Base-by-base conservation (phyloP, 2,329 filamentous ascomycete species). In the Paecilomyces niveus region DNA sequence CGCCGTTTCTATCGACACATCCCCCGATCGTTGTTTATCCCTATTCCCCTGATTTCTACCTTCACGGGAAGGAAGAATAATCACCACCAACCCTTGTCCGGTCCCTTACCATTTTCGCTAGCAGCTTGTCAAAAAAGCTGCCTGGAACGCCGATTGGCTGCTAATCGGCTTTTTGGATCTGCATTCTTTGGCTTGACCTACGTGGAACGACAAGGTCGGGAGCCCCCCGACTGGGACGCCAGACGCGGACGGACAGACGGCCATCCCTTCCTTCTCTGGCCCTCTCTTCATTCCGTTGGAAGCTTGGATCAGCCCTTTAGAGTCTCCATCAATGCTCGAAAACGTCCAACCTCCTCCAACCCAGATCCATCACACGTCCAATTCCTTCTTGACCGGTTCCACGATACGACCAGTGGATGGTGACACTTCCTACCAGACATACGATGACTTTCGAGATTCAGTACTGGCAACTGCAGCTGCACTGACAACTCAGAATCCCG, bases 391-490 rank as follows among this genome's bases (percentile, higher is more conserved):
- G 21, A 53, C 21, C 24, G 49, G 49, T 24, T 22, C 32, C 24
- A 22, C 39, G n/a, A 51, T 29, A 15, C 45, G 39, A 53, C 13
- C 32, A 3, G 45, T 57, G 55, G n/a, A 53, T 52, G 55, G 18
- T 32, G 26, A 24, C 13, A 22, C 9, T 55, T 57, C 45, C 8
- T 57, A 57, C 31, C 55, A 57, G 31, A 53, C 45, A 8, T 57
- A 57, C 45, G 26, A 57, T 32, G 55, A 57, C 39, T 57, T 57
- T 45, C 55, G 55, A 10, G 55, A 57, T 22, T 32, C 55, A n/a
- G 33, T 57, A 24, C 31, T 57, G 21, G 39, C 31, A 6, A 45
- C 55, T 53, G 39, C 55, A 22, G 54, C 54, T 33, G 50, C 55
- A 39, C 29, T 57, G 55, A 57, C 55, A 57, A 53, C 55, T 26